Evolutionary conservation across 192 early-diverging fungal species (phyloP).

Genomic region (Gaertneriomyces semiglobifer): DNA sequence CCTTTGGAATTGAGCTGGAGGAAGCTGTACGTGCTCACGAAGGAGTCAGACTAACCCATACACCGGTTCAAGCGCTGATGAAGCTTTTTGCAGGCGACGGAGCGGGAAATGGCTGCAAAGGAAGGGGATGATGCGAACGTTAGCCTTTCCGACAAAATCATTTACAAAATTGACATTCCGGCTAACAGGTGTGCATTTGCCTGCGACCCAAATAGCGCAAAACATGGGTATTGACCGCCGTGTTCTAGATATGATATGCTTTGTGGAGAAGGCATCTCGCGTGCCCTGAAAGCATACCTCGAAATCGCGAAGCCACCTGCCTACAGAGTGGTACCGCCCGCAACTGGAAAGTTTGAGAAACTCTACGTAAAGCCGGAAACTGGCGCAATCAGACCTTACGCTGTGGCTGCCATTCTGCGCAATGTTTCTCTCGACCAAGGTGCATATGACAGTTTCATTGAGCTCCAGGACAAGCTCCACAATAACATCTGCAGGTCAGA

Average conservation of each 20-base stretch:
- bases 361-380: constrained; percentile 75
- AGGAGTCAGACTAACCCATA: neutral
- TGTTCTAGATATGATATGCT: constrained; percentile 88
- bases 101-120: constrained; percentile 71
- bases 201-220: neutral
- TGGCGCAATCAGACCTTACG: constrained; percentile 72
- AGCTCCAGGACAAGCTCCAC: constrained; percentile 98
- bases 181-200: constrained; percentile 66
- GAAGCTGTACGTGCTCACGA: constrained; percentile 69
- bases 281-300: constrained; percentile 82
- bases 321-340: constrained; percentile 62
- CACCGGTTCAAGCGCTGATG: neutral
- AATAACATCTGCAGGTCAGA: constrained; percentile 85
- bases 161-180: constrained; percentile 97
- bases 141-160: constrained; percentile 67
- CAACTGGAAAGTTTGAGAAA: constrained; percentile 54
- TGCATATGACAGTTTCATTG: constrained; percentile 93
- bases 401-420: constrained; percentile 89
- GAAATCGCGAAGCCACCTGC: constrained; percentile 65
- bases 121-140: constrained; percentile 51
- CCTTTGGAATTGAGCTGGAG: constrained; percentile 98
- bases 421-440: constrained; percentile 76
- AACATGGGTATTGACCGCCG: neutral
- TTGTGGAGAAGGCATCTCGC: constrained; percentile 92
- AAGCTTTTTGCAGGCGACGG: constrained; percentile 48